Base-by-base conservation (phyloP, 768 basidiomycete species). In the Heimioporus sp. region DNA sequence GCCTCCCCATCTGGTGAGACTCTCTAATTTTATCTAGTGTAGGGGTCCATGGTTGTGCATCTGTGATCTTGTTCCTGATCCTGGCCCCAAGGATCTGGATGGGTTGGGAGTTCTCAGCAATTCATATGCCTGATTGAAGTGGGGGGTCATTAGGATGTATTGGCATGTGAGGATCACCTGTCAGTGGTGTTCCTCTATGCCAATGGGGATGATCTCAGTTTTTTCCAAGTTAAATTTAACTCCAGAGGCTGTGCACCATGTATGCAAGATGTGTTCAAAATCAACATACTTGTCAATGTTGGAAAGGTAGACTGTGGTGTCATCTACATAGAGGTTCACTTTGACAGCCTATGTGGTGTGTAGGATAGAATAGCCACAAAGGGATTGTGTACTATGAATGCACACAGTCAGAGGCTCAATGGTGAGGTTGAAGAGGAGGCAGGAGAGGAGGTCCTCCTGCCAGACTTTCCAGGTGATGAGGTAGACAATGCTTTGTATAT, bases 381-480 rank as follows among this genome's bases (percentile, higher is more conserved):
- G n/a, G n/a, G n/a, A n/a, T n/a, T n/a, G 32, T 32, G 32, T 32
- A 32, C 32, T 55, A 0, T 24, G 34, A 19, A 61, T 58, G 0
- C 69, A 7, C 12, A 12, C 69, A 5, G 50, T 12, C 0, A 72
- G 38, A 2, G 69, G 67, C 43, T 72, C 68, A 1, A 71, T 72
- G 0, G 70, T 66, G 0, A 70, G 24, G 45, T 68, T 49, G 15
- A 68, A 72, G 0, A 73, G 63, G 0, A 72, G 59, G 54, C 72
- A 73, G 0, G 65, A 71, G 0, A 71, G 47, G 1, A 68, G 65
- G 55, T 70, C 68, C 0, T 71, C 73, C 43, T 76, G 75, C 10
- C 67, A 10, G 0, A 73, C 71, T 0, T 75, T 75, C 31, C 54
- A 10, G 0, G 37, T 59, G 0, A 59, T 45, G 2, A 1, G 4